Evolutionary conservation across 2,329 filamentous ascomycete species (phyloP), one percentile per base, ranked within the genome.

Genomic region (Alternaria sp.): DNA sequence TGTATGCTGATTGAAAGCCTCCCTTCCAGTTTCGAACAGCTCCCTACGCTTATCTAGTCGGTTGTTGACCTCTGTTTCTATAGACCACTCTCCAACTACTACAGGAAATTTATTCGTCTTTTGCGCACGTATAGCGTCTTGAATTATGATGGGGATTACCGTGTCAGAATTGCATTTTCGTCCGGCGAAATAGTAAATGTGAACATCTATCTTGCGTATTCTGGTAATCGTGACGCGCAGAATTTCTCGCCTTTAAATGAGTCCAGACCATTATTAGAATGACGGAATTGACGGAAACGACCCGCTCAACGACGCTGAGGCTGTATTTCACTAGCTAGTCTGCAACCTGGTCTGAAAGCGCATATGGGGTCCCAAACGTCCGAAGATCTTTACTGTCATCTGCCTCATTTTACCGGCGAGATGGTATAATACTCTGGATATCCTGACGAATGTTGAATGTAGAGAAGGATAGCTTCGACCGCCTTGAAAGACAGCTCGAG

Each of bases 391-490:
- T 44, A 33, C 60, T 76, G 65, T 79, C 77, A 29, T 62, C 69
- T 0, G 76, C 64, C 51, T 80, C 77, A 62, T 80, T 80, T 80
- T 62, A 80, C 72, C 5, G 77, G 75, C 3, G 67, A 69, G 39
- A 80, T 59, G 14, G 75, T 77, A 62, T 72, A 78, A 9, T 66
- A 68, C 50, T 76, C 64, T 5, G 67, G 65, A 17, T 55, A 65
- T 11, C 69, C 70, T 5, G 71, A 73, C 9, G 51, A 52, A 44
- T 71, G 54, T 45, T 71, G 54, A 48, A 79, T 73, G 54, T 72
- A 79, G n/a, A 57, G 52, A 11, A 78, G 57, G 1, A 74, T 67
- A 2, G 65, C 65, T 17, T 76, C 73, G 37, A 78, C 65, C 7
- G 71, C 75, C 31, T 69, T 45, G 51, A 70, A 70, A 1, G 72